Conservation (phyloP, 202 grass and related monocot species). For the Zoysia matrella region DNA sequence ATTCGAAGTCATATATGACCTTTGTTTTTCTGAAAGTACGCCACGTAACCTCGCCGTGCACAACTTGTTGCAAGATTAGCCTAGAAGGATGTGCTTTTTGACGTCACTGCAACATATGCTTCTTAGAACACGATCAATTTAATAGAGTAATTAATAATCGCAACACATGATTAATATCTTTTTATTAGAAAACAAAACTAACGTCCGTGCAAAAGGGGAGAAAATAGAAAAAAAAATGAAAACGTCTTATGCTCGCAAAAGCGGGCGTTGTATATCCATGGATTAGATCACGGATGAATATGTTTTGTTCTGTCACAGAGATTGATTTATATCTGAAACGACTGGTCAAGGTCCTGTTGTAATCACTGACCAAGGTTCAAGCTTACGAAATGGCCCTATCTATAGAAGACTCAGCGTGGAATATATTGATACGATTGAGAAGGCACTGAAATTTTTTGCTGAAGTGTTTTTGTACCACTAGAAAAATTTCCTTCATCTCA, state of each 20-base stretch:
- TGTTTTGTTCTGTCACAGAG: too few species aligned
- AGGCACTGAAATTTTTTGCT: background rate
- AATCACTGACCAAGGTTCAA: too few species aligned
- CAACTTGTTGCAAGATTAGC: background rate
- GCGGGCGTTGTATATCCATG: too few species aligned
- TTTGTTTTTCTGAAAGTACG: background rate
- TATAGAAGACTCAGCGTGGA: too few species aligned
- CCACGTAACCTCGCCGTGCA: background rate
- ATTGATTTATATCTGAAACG: too few species aligned
- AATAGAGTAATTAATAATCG: constrained; percentile 3
- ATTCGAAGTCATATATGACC: background rate
- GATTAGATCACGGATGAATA: too few species aligned
- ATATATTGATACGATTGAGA: background rate
- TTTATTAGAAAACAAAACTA: background rate
- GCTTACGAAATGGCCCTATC: too few species aligned
- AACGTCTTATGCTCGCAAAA: too few species aligned
- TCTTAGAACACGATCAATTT: background rate
- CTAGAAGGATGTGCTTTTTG: background rate
- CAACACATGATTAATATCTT: background rate
- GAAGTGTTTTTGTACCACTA: background rate
- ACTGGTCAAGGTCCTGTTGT: too few species aligned
- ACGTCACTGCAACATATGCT: background rate
- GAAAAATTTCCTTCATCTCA: background rate
- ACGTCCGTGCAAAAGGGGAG: too few species aligned
- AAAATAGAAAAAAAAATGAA: too few species aligned